A percentile compares a stretch with the other conserved stretches of the same genome.
Conservation (phyloP, 176 grass and related monocot genomes). For the Triticum monococcum region DNA sequence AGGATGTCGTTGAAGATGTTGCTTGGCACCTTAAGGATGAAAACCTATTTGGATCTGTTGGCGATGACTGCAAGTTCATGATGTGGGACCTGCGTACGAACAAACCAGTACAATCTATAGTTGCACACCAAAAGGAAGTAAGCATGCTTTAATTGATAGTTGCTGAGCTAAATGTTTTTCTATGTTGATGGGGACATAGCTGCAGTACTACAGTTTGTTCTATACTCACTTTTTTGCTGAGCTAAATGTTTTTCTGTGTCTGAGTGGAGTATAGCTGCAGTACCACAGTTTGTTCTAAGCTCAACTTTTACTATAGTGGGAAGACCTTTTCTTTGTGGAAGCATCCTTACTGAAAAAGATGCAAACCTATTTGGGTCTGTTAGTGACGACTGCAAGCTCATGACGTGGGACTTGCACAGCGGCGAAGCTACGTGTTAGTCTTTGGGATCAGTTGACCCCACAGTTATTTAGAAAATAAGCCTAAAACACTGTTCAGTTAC, state of each 20-base stretch:
- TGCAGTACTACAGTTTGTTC: not conserved
- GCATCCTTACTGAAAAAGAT: slow-evolving; percentile 35
- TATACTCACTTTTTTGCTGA: not conserved
- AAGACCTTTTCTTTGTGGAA: not conserved
- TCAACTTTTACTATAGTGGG: not conserved
- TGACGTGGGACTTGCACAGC: slow-evolving; percentile 72
- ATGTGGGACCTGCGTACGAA: slow-evolving; percentile 90
- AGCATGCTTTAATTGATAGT: slow-evolving; percentile 20
- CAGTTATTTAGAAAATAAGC: too few relatives aligned
- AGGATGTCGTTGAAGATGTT: slow-evolving; percentile 89
- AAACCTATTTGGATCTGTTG: slow-evolving; percentile 92
- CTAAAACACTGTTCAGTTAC: too few relatives aligned
- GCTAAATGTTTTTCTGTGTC: not conserved
- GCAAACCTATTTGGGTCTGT: slow-evolving; percentile 83
- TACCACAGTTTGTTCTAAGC: not conserved
- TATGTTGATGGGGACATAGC: not conserved
- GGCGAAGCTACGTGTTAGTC: too few relatives aligned
- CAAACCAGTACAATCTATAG: slow-evolving; percentile 55
- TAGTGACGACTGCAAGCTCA: slow-evolving; percentile 87
- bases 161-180: not conserved
- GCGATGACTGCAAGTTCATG: slow-evolving; percentile 92
- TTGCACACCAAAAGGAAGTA: slow-evolving; percentile 85
- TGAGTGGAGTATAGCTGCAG: not conserved
- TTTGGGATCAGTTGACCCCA: too few relatives aligned
- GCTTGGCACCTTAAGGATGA: slow-evolving; percentile 83